A percentile compares a stretch with the other conserved stretches of the same genome.
These are phyloP conservation scores for Byssochlamys sp. DNA, from an alignment of 2,329 filamentous ascomycete species.

Conservation along the genomic window DNA sequence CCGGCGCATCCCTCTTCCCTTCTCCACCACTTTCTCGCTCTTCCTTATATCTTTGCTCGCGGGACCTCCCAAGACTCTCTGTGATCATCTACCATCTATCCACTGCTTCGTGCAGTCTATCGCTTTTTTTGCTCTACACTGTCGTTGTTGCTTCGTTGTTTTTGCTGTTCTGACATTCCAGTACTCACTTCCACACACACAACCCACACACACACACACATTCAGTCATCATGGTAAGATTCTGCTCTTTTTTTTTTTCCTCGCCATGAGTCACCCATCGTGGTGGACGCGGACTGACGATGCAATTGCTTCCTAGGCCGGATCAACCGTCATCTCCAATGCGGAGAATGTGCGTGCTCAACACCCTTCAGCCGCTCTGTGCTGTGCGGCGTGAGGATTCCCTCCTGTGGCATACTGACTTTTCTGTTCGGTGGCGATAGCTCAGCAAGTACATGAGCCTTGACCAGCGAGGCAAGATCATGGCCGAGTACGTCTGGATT, in stretches of 20 bases:
- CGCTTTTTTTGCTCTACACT: conserved; percentile 7
- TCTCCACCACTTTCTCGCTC: conserved; percentile 16
- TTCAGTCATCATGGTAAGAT: conserved; percentile 17
- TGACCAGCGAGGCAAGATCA: conserved; percentile 76
- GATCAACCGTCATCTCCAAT: conserved; percentile 37
- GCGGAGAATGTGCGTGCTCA: conserved; percentile 36
- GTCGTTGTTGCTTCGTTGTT: neutral
- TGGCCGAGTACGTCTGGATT: conserved; percentile 97
- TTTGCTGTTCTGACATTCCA: neutral
- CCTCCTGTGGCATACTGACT: conserved; percentile 31
- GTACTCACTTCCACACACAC: too few relatives aligned
- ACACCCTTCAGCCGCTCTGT: neutral
- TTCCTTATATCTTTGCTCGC: conserved; percentile 11
- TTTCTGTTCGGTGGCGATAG: conserved; percentile 40
- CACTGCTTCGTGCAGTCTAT: neutral
- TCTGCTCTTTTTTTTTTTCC: conserved; percentile 6
- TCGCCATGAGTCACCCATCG: conserved; percentile 9
- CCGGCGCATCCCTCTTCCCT: neutral
- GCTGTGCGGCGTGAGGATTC: neutral
- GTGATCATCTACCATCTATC: conserved; percentile 2
- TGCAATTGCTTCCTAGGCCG: conserved; percentile 18
- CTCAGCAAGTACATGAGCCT: conserved; percentile 86
- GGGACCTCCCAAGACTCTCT: conserved; percentile 7
- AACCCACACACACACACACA: neutral
- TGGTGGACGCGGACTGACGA: neutral